Base-by-base conservation (phyloP, 306 rosid genomes). In the Urtica urens region DNA sequence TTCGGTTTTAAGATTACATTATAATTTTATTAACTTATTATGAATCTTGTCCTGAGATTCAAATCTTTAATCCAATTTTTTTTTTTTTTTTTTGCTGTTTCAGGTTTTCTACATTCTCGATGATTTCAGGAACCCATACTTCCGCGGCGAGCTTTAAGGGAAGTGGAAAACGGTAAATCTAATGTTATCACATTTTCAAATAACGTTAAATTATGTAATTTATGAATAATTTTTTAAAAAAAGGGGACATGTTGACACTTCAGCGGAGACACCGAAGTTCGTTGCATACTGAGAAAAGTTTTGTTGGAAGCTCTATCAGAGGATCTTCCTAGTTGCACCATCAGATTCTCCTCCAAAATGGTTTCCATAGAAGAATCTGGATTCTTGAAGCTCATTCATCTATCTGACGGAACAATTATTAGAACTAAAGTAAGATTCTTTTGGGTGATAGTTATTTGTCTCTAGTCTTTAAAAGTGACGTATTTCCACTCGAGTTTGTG, bases 311-410 rank as follows among this genome's bases (percentile, higher is more conserved):
- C 68, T 17, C 76, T 87, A 29, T 74, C 72, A 37, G 69, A 66
- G 20, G 93, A 80, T 46, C 83, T 87, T 55, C 93, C 87, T 9
- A 65, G 59, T 40, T 87, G 66, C 16, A 69, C 81, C 66, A 74
- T 83, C 22, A 78, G 83, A 30, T 80, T 23, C 79, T 58, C 70
- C 18, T 83, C 96, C 48, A 83, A 76, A 59, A 79, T 80, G 17
- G 86, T 78, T 63, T 70, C 79, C 22, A 72, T 87, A 33, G 77
- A 87, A 31, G 75, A 83, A 59, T 71, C 73, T 26, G 77, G 75
- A 21, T 65, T 62, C 49, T 53, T 27, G 38, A 87, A 83, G 68
- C 65, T 76, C 23, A 14, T 87, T 5, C 93, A 78, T 74, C 88
- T 87, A 51, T 57, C 60, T 40, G 88, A 87, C 64, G 88, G 81